Evolutionary conservation across 83 land plant genomes (phyloP).

Genomic region (Larix sibirica): DNA sequence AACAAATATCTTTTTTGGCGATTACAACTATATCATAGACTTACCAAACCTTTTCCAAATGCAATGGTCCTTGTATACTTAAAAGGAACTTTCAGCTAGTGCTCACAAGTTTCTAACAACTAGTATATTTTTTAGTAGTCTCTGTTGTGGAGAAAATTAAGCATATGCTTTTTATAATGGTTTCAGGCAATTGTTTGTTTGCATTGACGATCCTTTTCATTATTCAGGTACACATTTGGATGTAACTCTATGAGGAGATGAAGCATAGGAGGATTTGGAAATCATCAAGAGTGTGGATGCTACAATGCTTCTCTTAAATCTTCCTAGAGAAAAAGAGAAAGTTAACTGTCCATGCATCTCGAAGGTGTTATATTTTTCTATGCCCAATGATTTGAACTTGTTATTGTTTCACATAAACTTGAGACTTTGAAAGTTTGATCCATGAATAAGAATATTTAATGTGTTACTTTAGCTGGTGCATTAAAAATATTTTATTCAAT

Average conservation of each 20-base stretch:
- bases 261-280: constrained; percentile 70
- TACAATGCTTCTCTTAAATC: constrained; percentile 70
- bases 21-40: constrained; percentile 80
- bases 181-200: background rate
- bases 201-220: background rate
- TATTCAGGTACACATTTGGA: constrained; percentile 81
- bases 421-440: background rate
- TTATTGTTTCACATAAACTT: background rate
- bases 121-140: constrained; percentile 43
- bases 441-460: background rate
- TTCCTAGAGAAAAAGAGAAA: constrained; percentile 74
- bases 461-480: background rate
- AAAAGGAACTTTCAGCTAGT: constrained; percentile 75
- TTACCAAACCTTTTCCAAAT: constrained; percentile 86
- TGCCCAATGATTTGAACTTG: background rate
- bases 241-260: constrained; percentile 87
- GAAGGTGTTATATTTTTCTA: constrained; percentile 58
- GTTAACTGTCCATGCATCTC: constrained; percentile 93
- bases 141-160: background rate
- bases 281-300: constrained; percentile 66
- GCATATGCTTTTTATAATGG: background rate
- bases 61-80: constrained; percentile 83
- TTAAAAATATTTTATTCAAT: background rate
- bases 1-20: background rate
- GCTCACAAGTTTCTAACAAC: constrained; percentile 81